These are phyloP conservation scores for Ogataea parapolymorpha DNA, from an alignment of 805 yeast genomes.

Conservation along the genomic window DNA sequence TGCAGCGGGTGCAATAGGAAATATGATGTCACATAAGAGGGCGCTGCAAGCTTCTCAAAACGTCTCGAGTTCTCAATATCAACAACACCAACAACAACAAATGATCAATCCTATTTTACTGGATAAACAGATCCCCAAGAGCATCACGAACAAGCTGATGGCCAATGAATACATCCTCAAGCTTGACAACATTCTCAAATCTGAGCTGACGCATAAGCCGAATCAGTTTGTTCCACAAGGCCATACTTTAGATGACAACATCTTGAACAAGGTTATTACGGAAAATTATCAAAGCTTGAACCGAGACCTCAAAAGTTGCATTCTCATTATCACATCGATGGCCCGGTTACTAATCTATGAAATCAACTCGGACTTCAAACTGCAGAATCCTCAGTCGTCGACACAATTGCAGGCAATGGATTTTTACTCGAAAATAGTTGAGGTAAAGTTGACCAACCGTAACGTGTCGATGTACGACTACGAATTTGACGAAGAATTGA, in stretches of 20 bases:
- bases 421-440: conserved; percentile 32
- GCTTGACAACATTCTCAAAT: conserved; percentile 32
- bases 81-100: conserved; percentile 28
- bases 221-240: conserved; percentile 28
- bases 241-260: conserved; percentile 31
- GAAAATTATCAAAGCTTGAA: conserved; percentile 30
- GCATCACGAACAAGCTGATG: conserved; percentile 28
- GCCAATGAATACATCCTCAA: conserved; percentile 33
- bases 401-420: conserved; percentile 42
- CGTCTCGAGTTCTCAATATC: conserved; percentile 19
- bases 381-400: conserved; percentile 31
- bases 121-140: conserved; percentile 32
- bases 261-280: conserved; percentile 29
- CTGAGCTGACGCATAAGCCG: conserved; percentile 32
- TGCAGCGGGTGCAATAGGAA: conserved; percentile 36
- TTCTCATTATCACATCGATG: conserved; percentile 34
- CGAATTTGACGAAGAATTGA: conserved; percentile 61
- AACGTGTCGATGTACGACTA: conserved; percentile 76
- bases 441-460: conserved; percentile 44
- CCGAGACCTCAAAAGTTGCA: conserved; percentile 32
- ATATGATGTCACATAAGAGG: conserved; percentile 29
- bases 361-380: conserved; percentile 29
- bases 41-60: conserved; percentile 20
- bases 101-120: conserved; percentile 32
- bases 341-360: conserved; percentile 36